Base-by-base conservation (phyloP, 192 early-diverging fungal genomes). In the Oehlia diaphana region DNA sequence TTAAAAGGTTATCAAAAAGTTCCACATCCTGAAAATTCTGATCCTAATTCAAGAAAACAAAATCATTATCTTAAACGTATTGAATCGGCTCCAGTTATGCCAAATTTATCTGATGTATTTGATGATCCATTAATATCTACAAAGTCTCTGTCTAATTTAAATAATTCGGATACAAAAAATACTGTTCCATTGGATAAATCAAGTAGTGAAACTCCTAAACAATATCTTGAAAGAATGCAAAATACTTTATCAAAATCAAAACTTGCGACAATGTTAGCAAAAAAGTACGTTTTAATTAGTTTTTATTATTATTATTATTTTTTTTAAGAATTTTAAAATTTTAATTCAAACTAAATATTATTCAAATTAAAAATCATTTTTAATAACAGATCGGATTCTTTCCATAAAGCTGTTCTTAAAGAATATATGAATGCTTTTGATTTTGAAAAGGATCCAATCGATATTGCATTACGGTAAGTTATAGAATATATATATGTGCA, bases 401-500 rank as follows among this genome's bases (percentile, higher is more conserved):
- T 87, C 73, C 90, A 92, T 82, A 81, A 85, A 72, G 83, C 88
- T 33, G 87, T 91, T 35, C 86, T 91, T 37, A 83, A 82, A 37
- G 85, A 85, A 12, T 89, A 91, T 79, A 89, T 93, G 88, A 80
- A 81, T 78, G 87, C 86, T 4, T 89, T 91, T 76, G 88, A 90
- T 78, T 93, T 93, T 83, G 71, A 80, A 64, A 83, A 89, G 26
- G 87, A 90, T 82, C 89, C 92, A 2, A 84, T 93, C 31, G 92
- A 93, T 81, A 82, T 92, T 65, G 91, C 92, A 7, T 85, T 93
- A 67, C 85, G 85, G 85, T 86, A 86, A 26, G 23, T 3, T 19
- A 37, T 37, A 21, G 1, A 1, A 31, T 62, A 47, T 44, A 44
- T 47, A 37, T 66, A 28, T 53, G 6, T 42, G 39, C 39, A 42